Base-by-base conservation (phyloP, 2,329 filamentous ascomycete species). In the Pyrenophora teres region DNA sequence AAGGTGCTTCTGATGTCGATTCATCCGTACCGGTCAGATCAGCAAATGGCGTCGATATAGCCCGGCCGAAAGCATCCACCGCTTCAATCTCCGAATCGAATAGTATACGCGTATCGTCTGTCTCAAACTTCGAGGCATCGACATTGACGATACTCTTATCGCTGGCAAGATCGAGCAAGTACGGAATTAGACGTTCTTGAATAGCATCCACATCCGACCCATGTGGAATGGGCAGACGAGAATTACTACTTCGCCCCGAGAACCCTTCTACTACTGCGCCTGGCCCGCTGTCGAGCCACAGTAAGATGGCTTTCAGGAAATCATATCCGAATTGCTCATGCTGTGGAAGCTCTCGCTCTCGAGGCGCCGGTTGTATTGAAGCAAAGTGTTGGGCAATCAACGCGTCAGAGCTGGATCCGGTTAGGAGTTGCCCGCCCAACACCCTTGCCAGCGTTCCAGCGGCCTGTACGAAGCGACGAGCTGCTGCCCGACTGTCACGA, bases 261-360 rank as follows among this genome's bases (percentile, higher is more conserved):
- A 87, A 87, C 0, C 81, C 83, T 51, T 81, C 75, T 2, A 86
- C 67, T 8, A 87, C 67, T 23, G 77, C 77, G 7, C 78, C 74
- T 12, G 82, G 73, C 8, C 85, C 85, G 30, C 82, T 83, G 47
- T 84, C 81, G 2, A 87, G 71, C 82, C 84, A 87, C 1, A 87
- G 74, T 2, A 85, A 63, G 37, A 87, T 84, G 1, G 84, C 83
- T 64, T 83, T 85, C 21, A 87, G 60, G 59, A 87, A 87, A 57
- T 87, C 84, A 59, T 86, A 86, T n/a, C 78, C 78, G 63, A 87
- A 87, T 12, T 80, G 79, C 38, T 83, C 77, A 16, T 76, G 72
- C 6, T 52, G 63, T 13, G 68, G 63, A 8, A 73, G 37, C 6
- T 64, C 59, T 7, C 70, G 59, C 37, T 76, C 73, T 12, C 65